Evolutionary conservation across 2,329 filamentous ascomycete genomes (phyloP), one percentile per base, ranked within the genome.

Genomic region (Neofusicoccum sp.): DNA sequence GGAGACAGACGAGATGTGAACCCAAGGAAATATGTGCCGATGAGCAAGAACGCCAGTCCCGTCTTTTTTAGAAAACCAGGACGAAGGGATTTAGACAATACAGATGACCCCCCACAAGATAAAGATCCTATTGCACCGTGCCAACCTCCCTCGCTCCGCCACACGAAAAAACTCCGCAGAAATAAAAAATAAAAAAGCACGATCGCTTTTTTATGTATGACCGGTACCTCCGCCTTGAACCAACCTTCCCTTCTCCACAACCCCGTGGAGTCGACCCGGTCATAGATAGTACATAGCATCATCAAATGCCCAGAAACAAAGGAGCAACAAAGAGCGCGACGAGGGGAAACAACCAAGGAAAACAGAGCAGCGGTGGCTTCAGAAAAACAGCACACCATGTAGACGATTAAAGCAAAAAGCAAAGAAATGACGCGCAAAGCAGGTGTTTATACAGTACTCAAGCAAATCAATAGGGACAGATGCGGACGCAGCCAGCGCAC

Each of bases 231-330:
- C 51, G 36, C 51, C 51, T 56, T 30, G n/a, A 44, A 56, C 51
- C 51, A 56, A 33, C 38, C 51, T 33, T 24, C 49, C 49, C 38
- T 43, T 24, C 51, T 34, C 51, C 51, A 56, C 36, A 43, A 56
- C 51, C 38, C 38, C 51, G 51, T 56, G 51, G 51, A 56, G 51
- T 24, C 49, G 34, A 56, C 28, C 51, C 51, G 51, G 51, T 56
- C 51, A 56, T 56, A 30, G 51, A 56, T 56, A 56, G 30, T 56
- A 56, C 51, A 56, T 56, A 43, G 51, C 51, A 56, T 56, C 51
- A 56, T 56, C 51, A 56, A 56, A 43, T 56, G 51, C 51, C 43
- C 51, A 12, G 28, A 43, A 30, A 33, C 4, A 33, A 41, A 24
- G 14, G 51, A 56, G 51, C 51, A 41, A 43, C 38, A 43, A 33